Evolutionary conservation across 805 yeast genomes (phyloP).

Genomic region (Torulaspora gathmanii): DNA sequence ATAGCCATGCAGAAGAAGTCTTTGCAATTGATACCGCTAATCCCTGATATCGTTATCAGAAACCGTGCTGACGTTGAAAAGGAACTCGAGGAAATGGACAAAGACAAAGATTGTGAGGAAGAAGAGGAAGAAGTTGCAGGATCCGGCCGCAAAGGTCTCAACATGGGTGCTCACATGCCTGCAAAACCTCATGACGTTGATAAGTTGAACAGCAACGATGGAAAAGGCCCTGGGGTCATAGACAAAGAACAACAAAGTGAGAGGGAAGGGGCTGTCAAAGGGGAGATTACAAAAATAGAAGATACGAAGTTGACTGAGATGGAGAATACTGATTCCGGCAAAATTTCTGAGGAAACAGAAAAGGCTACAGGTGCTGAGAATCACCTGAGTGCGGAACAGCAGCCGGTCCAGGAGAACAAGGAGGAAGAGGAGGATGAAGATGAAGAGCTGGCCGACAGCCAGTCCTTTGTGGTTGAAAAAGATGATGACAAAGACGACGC

Average conservation of each 20-base stretch:
- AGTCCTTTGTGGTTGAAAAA: conserved; percentile 43
- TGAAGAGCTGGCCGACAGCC: conserved; percentile 41
- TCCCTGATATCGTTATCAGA: conserved; percentile 81
- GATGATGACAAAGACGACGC: conserved; percentile 64
- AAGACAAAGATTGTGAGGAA: conserved; percentile 38
- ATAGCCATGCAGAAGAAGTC: conserved; percentile 94
- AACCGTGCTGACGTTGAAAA: conserved; percentile 67
- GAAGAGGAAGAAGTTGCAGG: conserved; percentile 36
- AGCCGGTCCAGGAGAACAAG: conserved; percentile 18
- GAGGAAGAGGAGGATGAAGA: conserved; percentile 40
- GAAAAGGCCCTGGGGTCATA: not conserved
- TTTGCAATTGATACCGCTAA: conserved; percentile 64
- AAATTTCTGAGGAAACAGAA: conserved; percentile 27
- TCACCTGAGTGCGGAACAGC: not conserved
- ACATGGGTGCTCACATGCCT: conserved; percentile 35
- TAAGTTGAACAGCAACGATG: not conserved
- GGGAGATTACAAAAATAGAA: not conserved
- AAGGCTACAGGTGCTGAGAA: conserved; percentile 32
- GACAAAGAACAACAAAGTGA: not conserved
- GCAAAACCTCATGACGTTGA: conserved; percentile 13
- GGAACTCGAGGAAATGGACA: conserved; percentile 48
- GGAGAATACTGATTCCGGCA: conserved; percentile 32
- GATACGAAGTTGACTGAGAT: not conserved
- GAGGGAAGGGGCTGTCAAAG: not conserved
- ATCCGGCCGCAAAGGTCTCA: conserved; percentile 36